Evolutionary conservation across 2,329 filamentous ascomycete species (phyloP), one percentile per base, ranked within the genome.

Genomic region (Ceratocystis smalleyi): DNA sequence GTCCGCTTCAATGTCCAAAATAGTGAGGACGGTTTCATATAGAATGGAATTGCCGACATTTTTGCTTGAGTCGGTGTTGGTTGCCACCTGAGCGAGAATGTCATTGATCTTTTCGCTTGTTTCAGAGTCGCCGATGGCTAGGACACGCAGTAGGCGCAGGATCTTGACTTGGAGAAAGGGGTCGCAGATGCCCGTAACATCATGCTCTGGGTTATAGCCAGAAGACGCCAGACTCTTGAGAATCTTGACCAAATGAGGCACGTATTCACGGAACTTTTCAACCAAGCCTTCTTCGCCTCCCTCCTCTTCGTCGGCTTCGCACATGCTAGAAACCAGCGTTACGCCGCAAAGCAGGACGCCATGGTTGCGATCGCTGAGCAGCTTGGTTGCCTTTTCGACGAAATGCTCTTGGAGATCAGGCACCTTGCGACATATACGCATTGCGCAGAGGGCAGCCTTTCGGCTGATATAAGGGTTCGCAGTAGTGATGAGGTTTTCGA

Each of bases 21-120:
- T 99, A 0, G 94, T 99, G 54, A 94, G 84, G 45, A 99, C 94
- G 1, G 94, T 89, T 76, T 99, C 94, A 76, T 99, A 99, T 6
- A 99, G 80, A 70, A 99, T 99, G 0, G 94, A 92, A 73, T 99
- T 99, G 68, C 94, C 94, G 51, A 99, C 94, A 69, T 99, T 99
- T 78, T 99, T 99, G 32, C 91, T 91, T 0, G 92, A 91, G 72
- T 99, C 94, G 1, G 94, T 99, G 75, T 99, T 99, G 47, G 92
- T 97, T 62, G 94, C 94, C 64, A 99, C 94, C 77, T 96, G 91
- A 5, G 94, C 94, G 67, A 99, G 78, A 67, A 99, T 99, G 72
- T 99, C 94, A 76, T 97, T 99, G 78, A 99, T 97, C 74, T 95
- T 87, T 75, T 99, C 95, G 74, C 91, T 97, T 30, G 89, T 91